Percentiles rank a stretch among this genome's conserved stretches.
These are phyloP conservation scores for Trichoderma lentiforme DNA, from an alignment of 2,329 filamentous ascomycete genomes.

Conservation along the genomic window DNA sequence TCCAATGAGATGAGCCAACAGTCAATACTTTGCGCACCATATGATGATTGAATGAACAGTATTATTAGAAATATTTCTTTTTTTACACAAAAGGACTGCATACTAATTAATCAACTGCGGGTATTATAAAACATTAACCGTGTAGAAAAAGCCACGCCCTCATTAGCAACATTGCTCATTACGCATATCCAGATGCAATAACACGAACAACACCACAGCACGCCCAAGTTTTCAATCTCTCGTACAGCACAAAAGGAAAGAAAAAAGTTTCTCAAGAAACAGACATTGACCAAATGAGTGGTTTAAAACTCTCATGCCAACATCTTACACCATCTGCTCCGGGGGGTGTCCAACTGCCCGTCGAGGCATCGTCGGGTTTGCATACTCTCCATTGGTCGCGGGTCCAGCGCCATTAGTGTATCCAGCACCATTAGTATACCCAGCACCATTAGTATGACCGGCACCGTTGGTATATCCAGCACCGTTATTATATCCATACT, in stretches of 20 bases:
- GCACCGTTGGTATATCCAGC: conserved; percentile 11
- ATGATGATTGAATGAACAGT: not conserved
- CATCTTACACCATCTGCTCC: conserved; percentile 21
- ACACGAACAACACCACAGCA: not conserved
- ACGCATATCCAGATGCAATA: not conserved
- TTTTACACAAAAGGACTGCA: not conserved
- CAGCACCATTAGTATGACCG: conserved; percentile 2
- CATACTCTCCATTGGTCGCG: conserved; percentile 10
- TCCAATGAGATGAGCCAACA: not conserved
- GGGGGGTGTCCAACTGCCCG: conserved; percentile 19
- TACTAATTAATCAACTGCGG: not conserved
- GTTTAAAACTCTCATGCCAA: not conserved
- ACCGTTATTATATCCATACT: not conserved
- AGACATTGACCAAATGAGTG: not conserved
- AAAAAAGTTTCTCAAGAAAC: not conserved
- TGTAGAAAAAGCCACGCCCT: not conserved
- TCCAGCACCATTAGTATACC: conserved; percentile 4
- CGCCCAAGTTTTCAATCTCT: not conserved
- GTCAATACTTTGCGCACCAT: not conserved
- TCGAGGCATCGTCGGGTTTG: conserved; percentile 18
- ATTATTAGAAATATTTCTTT: no score
- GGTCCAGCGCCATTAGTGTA: conserved; percentile 16
- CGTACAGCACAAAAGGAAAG: not conserved
- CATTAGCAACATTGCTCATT: not conserved
- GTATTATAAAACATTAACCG: not conserved